These are phyloP conservation scores for Kurtzmaniella cleridarum DNA, from an alignment of 805 yeast genomes.

Conservation along the genomic window DNA sequence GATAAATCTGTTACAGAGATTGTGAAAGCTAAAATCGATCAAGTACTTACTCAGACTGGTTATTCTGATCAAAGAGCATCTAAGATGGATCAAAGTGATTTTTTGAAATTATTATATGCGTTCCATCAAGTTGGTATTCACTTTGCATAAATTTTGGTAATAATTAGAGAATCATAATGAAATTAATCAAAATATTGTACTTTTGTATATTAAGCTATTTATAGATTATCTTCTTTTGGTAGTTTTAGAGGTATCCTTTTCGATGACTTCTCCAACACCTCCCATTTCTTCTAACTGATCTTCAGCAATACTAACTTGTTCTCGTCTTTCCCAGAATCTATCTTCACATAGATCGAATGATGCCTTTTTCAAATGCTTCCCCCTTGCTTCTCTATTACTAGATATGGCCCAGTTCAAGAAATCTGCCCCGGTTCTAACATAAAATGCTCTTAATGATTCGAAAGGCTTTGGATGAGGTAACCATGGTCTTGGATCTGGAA, in stretches of 20 bases:
- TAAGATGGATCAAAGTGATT: constrained; percentile 93
- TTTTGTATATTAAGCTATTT: neutral
- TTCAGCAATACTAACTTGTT: constrained; percentile 80
- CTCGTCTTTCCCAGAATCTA: constrained; percentile 99
- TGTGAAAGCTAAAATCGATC: constrained; percentile 65
- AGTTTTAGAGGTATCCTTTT: constrained; percentile 52
- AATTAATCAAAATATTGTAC: constrained; percentile 1
- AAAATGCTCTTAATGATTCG: constrained; percentile 78
- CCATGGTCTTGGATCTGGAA: constrained; percentile 94
- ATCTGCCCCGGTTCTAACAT: constrained; percentile 77
- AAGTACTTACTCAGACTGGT: constrained; percentile 75
- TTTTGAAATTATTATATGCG: constrained; percentile 77
- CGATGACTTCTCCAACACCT: constrained; percentile 84
- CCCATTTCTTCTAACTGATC: constrained; percentile 86
- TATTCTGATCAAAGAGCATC: constrained; percentile 84
- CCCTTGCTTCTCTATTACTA: constrained; percentile 77
- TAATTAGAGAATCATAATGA: neutral
- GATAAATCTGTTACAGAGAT: constrained; percentile 36
- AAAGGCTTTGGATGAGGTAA: constrained; percentile 95
- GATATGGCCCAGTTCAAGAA: constrained; percentile 93
- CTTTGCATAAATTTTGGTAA: constrained; percentile 55
- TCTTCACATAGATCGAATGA: constrained; percentile 89
- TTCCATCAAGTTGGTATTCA: constrained; percentile 97
- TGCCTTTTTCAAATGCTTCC: constrained; percentile 81
- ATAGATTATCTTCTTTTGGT: constrained; percentile 48